Evolutionary conservation across 345 rosid genomes (phyloP), one percentile per base, ranked within the genome.

Genomic region (Nephelium lappaceum): DNA sequence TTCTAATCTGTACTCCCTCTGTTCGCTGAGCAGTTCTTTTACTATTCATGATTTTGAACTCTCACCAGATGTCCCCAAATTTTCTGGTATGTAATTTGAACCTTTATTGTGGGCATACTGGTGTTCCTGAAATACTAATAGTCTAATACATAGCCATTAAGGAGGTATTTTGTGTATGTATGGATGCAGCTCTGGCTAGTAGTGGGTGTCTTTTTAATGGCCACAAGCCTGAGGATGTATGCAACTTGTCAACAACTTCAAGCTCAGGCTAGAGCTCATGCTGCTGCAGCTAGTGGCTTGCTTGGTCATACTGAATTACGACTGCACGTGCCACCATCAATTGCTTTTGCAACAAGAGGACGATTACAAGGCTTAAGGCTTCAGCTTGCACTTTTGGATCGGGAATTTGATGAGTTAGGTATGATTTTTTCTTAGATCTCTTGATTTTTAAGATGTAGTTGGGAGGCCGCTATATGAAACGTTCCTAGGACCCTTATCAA

Each of bases 391-490:
- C 89, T 90, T 78, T 90, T 88, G 73, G 92, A 92, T 71, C 88
- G 88, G 43, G 93, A 92, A 80, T 92, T 92, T 86, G 91, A 92
- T 77, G 92, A 92, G 57, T 81, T 92, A 79, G 96, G 96, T 90
- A 78, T 61, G 70, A 31, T 75, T 36, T n/a, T n/a, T 23, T 47
- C 58, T 24, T 15, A 43, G 58, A 38, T 45, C 23, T 47, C 25
- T 45, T 31, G 55, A 19, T 69, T n/a, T 69, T 15, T 43, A 10
- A n/a, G 43, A 19, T 58, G 67, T n/a, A 9, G n/a, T 73, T 18
- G 38, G 1, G 14, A 7, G 51, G 39, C 36, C 19, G 36, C 39
- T 53, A 53, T 73, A 42, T 21, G n/a, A 19, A 60, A 39, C 31
- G 39, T 73, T 36, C 38, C 5, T 73, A 38, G 67, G 36, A 14